Base-by-base conservation (phyloP, 1,284 basidiomycete genomes). In the Ceraceosorus guamensis region DNA sequence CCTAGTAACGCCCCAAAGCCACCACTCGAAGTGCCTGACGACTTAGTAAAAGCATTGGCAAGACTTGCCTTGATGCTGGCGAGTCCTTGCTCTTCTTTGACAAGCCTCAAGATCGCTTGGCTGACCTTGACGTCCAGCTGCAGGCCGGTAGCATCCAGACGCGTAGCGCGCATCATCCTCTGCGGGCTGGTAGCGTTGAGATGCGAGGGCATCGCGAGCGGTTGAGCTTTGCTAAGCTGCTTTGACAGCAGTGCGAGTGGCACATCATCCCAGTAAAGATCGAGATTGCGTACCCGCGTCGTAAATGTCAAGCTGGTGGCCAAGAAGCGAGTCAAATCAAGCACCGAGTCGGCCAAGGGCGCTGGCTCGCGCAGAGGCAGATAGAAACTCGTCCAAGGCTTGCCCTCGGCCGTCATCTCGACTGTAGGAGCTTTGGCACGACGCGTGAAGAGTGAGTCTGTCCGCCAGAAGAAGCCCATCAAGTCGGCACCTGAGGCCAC, bases 381-480 rank as follows among this genome's bases (percentile, higher is more conserved):
- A 60, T 89, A 83, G 76, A 99, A 95, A 0, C 86, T 83, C 3
- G 93, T 95, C 90, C 91, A 96, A 10, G 81, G 79, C 32, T 79
- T 59, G 55, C 70, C 68, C 5, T 53, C 55, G 11, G 60, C 57
- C 5, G 71, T 66, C 11, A 43, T 47, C 13, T 71, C 62, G 14
- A 10, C 50, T 10, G 57, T 34, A 6, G 63, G 53, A 46, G 62
- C 62, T 49, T 56, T 66, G 32, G 72, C 71, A 6, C 67, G 63
- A 30, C 65, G 62, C 37, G 58, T 60, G 55, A 53, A 61, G 50
- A 76, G 73, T 11, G 69, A 60, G 37, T 76, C 73, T 35, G 67
- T 71, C 46, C 91, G 92, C 91, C 91, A 98, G 75, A 95, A 89
- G 76, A 98, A 97, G 2, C 87, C 88, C 91, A 95, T 95, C 50